Evolutionary conservation across 1,284 basidiomycete genomes (phyloP), one percentile per base, ranked within the genome.

Genomic region (Sporisorium graminicola): DNA sequence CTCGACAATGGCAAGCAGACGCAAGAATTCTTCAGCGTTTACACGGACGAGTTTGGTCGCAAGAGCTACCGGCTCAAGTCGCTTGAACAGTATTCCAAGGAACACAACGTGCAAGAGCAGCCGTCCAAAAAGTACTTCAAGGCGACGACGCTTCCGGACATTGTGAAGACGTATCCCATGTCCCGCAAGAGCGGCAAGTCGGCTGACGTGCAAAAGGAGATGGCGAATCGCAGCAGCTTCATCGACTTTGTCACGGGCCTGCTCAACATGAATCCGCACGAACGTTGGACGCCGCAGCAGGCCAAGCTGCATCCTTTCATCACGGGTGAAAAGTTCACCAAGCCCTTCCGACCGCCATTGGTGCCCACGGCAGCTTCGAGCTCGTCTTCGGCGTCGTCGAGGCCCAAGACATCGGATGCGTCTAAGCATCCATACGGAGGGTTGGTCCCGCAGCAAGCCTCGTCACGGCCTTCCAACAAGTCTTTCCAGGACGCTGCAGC

Each of bases 121-220:
- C 95, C 95, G 0, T 95, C 94, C 80, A 98, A 99, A 86, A 95
- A 98, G 86, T 99, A 99, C 86, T 99, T 99, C 89, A 94, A 95
- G 86, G 94, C 95, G 26, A 94, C 91, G 18, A 92, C 94, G 22
- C 87, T 99, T 53, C 94, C 93, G 5, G 96, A 99, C 69, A 97
- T 99, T 82, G 93, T 99, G 86, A 94, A 94, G 86, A 93, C 93
- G 63, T 95, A 97, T 62, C 94, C 95, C 22, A 91, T 96, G 89
- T 91, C 94, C 22, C 87, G 89, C 62, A 89, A 91, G 80, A 91
- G 91, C 58, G 90, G 93, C 73, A 92, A 93, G 81, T 90, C 90
- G 63, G 90, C 92, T 44, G 97, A 99, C 84, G 88, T 95, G 76
- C 95, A 98, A 79, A 97, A 96, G 88, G 95, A 98, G 87, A 91